Evolutionary conservation across 2,329 filamentous ascomycete species (phyloP), one percentile per base, ranked within the genome.

Genomic region (Aureobasidium sp.): DNA sequence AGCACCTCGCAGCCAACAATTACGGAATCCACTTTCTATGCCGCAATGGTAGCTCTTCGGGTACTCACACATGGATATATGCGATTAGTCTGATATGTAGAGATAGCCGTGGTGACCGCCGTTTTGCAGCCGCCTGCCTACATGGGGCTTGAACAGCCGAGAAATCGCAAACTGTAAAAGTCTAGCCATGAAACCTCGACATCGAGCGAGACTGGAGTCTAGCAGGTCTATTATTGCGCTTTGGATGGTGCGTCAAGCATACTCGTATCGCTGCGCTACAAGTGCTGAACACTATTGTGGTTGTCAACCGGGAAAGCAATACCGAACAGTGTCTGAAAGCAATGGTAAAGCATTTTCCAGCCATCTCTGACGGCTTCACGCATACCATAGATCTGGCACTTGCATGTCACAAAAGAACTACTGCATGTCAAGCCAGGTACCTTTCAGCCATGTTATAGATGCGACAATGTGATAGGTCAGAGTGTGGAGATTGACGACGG

Each of bases 41-140:
- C 32, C 34, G 29, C 30, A 34, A 48, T 47, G 29, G 32, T 37
- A 47, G 39, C 21, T 47, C 21, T 58, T 27, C 42, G 21, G 21
- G 15, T 41, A 37, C 32, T 57, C 30, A 13, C 21, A 36, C 37
- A 39, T n/a, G 21, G 34, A 16, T 2, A 27, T 21, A 52, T 52
- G 49, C 34, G 36, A 54, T 29, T 52, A 52, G 25, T 54, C 37
- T 32, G 48, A 52, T 52, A 52, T 25, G 27, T 32, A 3, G 3
- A 54, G 50, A 55, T 16, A 57, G 53, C 53, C 41, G 37, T 42
- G 15, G 50, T 54, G 37, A 54, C 50, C 50, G 21, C 50, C 50
- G 50, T 41, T 54, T 54, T 27, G 30, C 15, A 42, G 25, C 50
- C 37, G 37, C 45, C 21, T 21, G 25, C 45, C 21, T 21, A 15